Evolutionary conservation across 2,329 filamentous ascomycete species (phyloP).

Genomic region (Cordyceps cicadae): DNA sequence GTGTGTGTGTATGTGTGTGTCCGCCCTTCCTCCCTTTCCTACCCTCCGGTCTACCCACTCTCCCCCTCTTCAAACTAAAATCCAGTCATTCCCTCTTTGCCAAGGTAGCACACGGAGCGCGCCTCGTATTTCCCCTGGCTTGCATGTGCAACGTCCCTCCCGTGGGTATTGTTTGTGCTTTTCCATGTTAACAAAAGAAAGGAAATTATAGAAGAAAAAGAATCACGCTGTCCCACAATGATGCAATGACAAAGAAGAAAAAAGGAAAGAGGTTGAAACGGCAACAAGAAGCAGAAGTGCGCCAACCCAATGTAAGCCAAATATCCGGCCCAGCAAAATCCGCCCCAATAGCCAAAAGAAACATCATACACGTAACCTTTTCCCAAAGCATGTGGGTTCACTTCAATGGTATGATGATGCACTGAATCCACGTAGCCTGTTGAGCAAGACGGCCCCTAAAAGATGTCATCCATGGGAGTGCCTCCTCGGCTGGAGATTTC

Average conservation of each 20-base stretch:
- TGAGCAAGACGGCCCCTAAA: conserved; percentile 13
- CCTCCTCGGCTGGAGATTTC: conserved; percentile 26
- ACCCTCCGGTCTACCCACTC: too few species aligned
- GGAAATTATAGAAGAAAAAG: neutral
- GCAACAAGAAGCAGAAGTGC: neutral
- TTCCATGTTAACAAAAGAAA: neutral
- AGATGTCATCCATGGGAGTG: conserved; percentile 27
- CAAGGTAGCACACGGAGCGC: neutral
- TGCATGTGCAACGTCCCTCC: neutral
- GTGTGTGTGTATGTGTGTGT: neutral
- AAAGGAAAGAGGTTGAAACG: neutral
- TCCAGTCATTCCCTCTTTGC: neutral
- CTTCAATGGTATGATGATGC: too few species aligned
- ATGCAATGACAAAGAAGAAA: neutral
- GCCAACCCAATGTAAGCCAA: neutral
- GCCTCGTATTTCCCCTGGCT: neutral
- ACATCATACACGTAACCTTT: neutral
- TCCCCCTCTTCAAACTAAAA: neutral
- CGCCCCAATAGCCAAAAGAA: neutral
- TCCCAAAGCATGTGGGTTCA: neutral
- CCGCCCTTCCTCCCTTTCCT: neutral
- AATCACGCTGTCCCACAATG: neutral
- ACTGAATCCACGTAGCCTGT: too few species aligned
- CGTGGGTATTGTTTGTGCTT: conserved; percentile 1
- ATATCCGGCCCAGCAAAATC: neutral